A percentile compares a stretch with the other conserved stretches of the same genome.
Evolutionary conservation across 768 basidiomycete species (phyloP).

Genomic region (Favolaschia claudopus): DNA sequence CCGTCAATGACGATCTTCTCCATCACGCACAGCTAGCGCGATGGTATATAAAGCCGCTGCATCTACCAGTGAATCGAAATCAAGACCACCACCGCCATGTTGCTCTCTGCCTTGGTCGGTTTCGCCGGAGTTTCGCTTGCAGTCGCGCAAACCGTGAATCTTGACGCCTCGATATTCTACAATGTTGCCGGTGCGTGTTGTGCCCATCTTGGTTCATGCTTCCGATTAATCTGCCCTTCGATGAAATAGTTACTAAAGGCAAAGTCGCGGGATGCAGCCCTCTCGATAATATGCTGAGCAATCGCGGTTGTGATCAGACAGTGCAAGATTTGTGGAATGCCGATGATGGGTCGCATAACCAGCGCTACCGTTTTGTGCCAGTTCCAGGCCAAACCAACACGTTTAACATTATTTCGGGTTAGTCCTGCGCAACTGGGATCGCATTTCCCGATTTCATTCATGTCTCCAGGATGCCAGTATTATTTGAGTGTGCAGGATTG

Average conservation of each 20-base stretch:
- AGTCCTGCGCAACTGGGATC: background rate
- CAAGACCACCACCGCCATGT: too few species aligned
- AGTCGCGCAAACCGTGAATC: constrained; percentile 15
- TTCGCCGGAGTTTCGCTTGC: constrained; percentile 1
- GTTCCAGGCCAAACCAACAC: constrained; percentile 20
- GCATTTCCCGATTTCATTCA: background rate
- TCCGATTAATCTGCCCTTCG: background rate
- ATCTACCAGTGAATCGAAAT: too few species aligned
- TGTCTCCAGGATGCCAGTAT: constrained; percentile 8
- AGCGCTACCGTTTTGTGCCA: constrained; percentile 24
- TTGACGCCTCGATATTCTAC: constrained; percentile 17
- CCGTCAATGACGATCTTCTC: too few species aligned
- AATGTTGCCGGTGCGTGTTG: constrained; percentile 15
- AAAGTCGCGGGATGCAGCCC: constrained; percentile 20
- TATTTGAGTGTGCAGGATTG: constrained; percentile 19
- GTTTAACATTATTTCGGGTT: constrained; percentile 22
- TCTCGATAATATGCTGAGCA: constrained; percentile 21
- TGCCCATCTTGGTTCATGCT: too few species aligned
- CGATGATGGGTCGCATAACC: constrained; percentile 19
- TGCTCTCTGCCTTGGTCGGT: background rate
- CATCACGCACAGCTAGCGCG: too few species aligned
- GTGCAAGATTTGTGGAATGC: constrained; percentile 18
- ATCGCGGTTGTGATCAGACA: constrained; percentile 18
- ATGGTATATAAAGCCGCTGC: too few species aligned
- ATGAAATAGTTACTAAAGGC: constrained; percentile 3